phyloP scores from a whole-genome alignment of 306 rosid species.

The Ormosia emarginata region DNA sequence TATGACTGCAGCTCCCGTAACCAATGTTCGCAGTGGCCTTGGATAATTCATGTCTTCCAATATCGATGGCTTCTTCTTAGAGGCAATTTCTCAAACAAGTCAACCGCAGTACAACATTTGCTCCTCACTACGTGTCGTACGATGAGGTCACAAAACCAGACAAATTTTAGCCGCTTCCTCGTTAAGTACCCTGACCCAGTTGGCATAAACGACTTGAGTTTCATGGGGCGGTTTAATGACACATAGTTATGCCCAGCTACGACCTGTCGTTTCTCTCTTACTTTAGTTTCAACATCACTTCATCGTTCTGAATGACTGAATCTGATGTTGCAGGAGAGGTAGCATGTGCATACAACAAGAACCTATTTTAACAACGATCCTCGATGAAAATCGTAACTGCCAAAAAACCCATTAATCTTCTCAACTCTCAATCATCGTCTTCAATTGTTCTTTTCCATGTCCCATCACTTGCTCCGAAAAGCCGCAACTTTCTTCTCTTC shows the following conservation, averaged over 20 bases:
- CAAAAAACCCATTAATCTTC: slow-evolving; percentile 18
- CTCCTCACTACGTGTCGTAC: background rate
- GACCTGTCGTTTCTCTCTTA: background rate
- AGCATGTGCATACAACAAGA: background rate
- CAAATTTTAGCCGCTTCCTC: background rate
- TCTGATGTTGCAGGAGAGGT: background rate
- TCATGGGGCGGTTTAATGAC: background rate
- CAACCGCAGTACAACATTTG: background rate
- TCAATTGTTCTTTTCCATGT: slow-evolving; percentile 25
- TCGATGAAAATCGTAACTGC: slow-evolving; percentile 51
- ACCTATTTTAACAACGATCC: background rate
- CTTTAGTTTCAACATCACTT: background rate
- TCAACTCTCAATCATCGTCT: slow-evolving; percentile 27
- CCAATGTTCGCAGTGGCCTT: slow-evolving; percentile 38
- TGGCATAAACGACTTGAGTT: slow-evolving; percentile 25
- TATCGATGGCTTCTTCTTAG: background rate
- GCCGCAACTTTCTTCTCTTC: slow-evolving; percentile 17
- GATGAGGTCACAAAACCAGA: background rate
- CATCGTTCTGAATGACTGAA: background rate
- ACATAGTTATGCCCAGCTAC: background rate
- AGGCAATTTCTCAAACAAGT: slow-evolving; percentile 36
- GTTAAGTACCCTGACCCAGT: background rate
- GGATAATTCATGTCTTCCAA: slow-evolving; percentile 38
- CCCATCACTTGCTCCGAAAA: slow-evolving; percentile 30
- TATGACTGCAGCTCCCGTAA: slow-evolving; percentile 46